A percentile compares a stretch with the other conserved stretches of the same genome.
Evolutionary conservation across 2,329 filamentous ascomycete species (phyloP).

Genomic region (Cladophialophora yegresii): DNA sequence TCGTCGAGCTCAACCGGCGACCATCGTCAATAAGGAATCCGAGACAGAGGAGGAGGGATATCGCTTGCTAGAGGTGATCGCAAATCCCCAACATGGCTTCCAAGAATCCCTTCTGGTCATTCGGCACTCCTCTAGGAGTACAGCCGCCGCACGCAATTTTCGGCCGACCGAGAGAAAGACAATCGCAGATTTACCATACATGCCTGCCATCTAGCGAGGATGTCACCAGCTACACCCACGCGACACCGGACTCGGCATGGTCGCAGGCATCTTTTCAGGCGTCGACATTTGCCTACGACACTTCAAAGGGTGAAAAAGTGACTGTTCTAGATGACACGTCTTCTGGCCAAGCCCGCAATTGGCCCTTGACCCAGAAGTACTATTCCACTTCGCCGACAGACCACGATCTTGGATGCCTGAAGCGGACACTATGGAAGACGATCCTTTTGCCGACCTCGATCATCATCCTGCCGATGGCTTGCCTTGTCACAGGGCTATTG

Average conservation of each 20-base stretch:
- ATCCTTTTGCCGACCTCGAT: slow-evolving; percentile 29
- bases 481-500: slow-evolving; percentile 30
- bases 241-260: slow-evolving; percentile 22
- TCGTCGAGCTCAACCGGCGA: not conserved
- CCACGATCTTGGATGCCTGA: slow-evolving; percentile 18
- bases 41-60: not conserved
- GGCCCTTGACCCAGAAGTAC: slow-evolving; percentile 28
- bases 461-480: slow-evolving; percentile 33
- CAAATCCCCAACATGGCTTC: slow-evolving; percentile 10
- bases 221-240: slow-evolving; percentile 11
- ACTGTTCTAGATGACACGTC: slow-evolving; percentile 9
- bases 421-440: slow-evolving; percentile 22
- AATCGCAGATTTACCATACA: slow-evolving; percentile 8
- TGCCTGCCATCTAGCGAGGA: slow-evolving; percentile 12
- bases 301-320: slow-evolving; percentile 14
- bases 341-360: slow-evolving; percentile 9
- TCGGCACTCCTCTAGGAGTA: slow-evolving; percentile 9
- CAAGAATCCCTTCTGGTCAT: slow-evolving; percentile 18
- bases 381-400: slow-evolving; percentile 14
- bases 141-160: slow-evolving; percentile 1
- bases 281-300: slow-evolving; percentile 15
- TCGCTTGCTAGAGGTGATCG: not conserved
- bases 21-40: not conserved
- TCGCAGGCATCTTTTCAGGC: slow-evolving; percentile 13
- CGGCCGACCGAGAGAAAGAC: slow-evolving; percentile 8